These are phyloP conservation scores for Limonium bicolor DNA, from an alignment of 148 eudicot genomes.

Conservation along the genomic window DNA sequence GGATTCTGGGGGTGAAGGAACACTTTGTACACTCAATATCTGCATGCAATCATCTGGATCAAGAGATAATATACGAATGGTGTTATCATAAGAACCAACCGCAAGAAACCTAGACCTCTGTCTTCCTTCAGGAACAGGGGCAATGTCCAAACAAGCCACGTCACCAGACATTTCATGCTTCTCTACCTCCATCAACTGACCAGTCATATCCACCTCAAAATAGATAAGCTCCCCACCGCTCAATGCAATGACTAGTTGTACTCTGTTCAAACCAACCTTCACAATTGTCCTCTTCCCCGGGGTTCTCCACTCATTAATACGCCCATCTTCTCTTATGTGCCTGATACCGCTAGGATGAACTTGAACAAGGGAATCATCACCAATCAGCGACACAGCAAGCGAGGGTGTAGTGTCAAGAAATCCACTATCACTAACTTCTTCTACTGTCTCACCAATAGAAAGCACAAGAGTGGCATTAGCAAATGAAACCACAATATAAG, in stretches of 20 bases:
- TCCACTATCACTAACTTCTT: conserved; percentile 98
- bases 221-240: conserved; percentile 98
- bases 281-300: conserved; percentile 97
- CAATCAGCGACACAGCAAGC: conserved; percentile 86
- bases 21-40: conserved; percentile 86
- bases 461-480: conserved; percentile 98
- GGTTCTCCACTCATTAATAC: conserved; percentile 95
- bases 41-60: conserved; percentile 99
- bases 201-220: conserved; percentile 90
- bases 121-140: conserved; percentile 97
- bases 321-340: conserved; percentile 98
- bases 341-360: conserved; percentile 97
- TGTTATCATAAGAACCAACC: conserved; percentile 90
- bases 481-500: conserved; percentile 94
- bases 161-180: conserved; percentile 97
- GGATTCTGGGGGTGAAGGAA: conserved; percentile 90
- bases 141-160: conserved; percentile 95
- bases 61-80: conserved; percentile 80
- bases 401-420: conserved; percentile 97
- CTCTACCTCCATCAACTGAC: conserved; percentile 89
- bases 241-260: conserved; percentile 88
- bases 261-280: conserved; percentile 91
- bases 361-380: conserved; percentile 97
- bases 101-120: conserved; percentile 92
- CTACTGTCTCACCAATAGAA: conserved; percentile 97